Percentiles rank a stretch among this genome's conserved stretches.
Conservation (phyloP, 2,329 filamentous ascomycete species). For the Incumbomyces delicatus region DNA sequence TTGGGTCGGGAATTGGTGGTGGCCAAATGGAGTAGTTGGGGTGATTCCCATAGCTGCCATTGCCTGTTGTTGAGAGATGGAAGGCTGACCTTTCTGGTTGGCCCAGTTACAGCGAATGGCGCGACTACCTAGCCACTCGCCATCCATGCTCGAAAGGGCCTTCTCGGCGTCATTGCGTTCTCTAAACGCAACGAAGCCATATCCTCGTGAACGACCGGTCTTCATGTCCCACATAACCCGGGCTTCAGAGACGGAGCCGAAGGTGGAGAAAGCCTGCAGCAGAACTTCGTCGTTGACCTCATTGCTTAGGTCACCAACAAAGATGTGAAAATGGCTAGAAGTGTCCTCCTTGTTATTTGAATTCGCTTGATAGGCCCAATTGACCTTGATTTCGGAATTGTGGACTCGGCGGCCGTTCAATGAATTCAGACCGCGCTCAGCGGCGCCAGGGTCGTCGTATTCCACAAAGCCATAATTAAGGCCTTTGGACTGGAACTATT, state of each 20-base stretch:
- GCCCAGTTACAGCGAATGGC: slow-evolving; percentile 99
- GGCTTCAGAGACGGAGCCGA: slow-evolving; percentile 90
- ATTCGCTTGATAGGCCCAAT: slow-evolving; percentile 99
- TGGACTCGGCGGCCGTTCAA: slow-evolving; percentile 92
- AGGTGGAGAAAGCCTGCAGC: slow-evolving; percentile 86
- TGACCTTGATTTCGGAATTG: slow-evolving; percentile 95
- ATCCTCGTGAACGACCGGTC: slow-evolving; percentile 91
- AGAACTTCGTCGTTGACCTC: slow-evolving; percentile 97
- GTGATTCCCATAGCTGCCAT: slow-evolving; percentile 98
- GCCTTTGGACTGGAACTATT: slow-evolving; percentile 65
- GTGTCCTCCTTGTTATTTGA: slow-evolving; percentile 91
- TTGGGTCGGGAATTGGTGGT: slow-evolving; percentile 95
- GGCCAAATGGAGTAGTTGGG: slow-evolving; percentile 88
- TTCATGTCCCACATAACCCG: slow-evolving; percentile 99
- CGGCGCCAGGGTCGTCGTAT: slow-evolving; percentile 93
- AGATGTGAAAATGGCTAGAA: slow-evolving; percentile 97
- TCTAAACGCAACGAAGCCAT: slow-evolving; percentile 95
- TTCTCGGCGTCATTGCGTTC: slow-evolving; percentile 92
- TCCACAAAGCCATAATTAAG: slow-evolving; percentile 99
- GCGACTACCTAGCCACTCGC: slow-evolving; percentile 95
- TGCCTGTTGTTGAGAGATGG: slow-evolving; percentile 92
- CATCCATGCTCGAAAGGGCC: slow-evolving; percentile 94
- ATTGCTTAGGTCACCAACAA: slow-evolving; percentile 94
- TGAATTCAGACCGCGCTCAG: slow-evolving; percentile 94
- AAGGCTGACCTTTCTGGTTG: slow-evolving; percentile 99